phyloP scores from a whole-genome alignment of 306 rosid species.

The Cucurbita argyrosperma region DNA sequence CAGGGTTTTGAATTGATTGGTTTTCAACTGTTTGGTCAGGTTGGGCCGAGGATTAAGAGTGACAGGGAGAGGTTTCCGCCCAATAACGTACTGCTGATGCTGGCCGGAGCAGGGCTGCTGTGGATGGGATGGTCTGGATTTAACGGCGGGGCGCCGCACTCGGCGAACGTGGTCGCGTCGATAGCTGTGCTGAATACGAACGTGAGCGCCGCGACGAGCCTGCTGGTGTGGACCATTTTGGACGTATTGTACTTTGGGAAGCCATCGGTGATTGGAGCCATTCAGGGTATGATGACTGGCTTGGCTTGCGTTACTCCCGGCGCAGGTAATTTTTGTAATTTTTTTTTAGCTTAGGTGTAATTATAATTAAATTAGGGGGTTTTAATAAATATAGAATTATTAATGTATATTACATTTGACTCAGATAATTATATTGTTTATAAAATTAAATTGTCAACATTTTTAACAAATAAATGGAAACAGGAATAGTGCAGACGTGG shows the following conservation, averaged over 20 bases:
- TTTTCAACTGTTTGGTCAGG: slow-evolving; percentile 14
- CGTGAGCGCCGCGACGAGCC: slow-evolving; percentile 69
- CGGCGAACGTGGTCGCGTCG: slow-evolving; percentile 52
- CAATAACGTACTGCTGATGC: slow-evolving; percentile 72
- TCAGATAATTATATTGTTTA: neutral
- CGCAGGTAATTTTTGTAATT: slow-evolving; percentile 34
- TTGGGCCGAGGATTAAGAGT: slow-evolving; percentile 73
- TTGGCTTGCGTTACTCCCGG: slow-evolving; percentile 91
- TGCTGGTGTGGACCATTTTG: slow-evolving; percentile 66
- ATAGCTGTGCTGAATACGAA: slow-evolving; percentile 75
- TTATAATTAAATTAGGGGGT: too few species aligned
- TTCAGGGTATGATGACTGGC: slow-evolving; percentile 98
- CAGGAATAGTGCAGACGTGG: slow-evolving; percentile 92
- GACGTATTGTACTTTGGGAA: slow-evolving; percentile 72
- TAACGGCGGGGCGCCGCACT: slow-evolving; percentile 87
- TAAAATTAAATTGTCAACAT: neutral
- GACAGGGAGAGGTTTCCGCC: slow-evolving; percentile 90
- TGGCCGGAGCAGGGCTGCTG: slow-evolving; percentile 64
- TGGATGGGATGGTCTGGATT: slow-evolving; percentile 99
- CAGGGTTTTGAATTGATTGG: neutral
- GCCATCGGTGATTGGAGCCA: slow-evolving; percentile 92
- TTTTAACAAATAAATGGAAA: neutral
- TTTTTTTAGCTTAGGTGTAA: too few species aligned
- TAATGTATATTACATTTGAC: neutral
- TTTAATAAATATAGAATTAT: too few species aligned